Conservation (phyloP, 1,284 basidiomycete genomes). For the Leccinum olivaceoglutinosum region DNA sequence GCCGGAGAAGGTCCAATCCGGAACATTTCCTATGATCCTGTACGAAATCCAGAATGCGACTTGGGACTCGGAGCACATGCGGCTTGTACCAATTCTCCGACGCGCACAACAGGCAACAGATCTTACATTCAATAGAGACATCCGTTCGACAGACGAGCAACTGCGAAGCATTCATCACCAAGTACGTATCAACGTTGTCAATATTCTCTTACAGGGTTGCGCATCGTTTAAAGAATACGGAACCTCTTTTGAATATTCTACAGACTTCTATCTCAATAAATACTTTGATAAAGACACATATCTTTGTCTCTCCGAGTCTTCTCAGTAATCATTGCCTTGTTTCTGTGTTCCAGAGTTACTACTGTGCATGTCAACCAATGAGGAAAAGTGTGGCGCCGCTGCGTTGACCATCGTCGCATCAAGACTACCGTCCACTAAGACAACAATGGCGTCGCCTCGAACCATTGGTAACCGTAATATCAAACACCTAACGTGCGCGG, state of each 20-base stretch:
- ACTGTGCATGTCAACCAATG: not conserved
- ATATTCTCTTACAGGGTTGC: no score
- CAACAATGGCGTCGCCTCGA: not conserved
- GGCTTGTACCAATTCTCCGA: no score
- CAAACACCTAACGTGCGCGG: not conserved
- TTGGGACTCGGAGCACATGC: no score
- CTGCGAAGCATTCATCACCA: no score
- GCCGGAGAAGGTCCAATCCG: no score
- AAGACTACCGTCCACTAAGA: not conserved
- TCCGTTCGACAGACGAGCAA: no score
- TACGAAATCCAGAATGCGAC: no score
- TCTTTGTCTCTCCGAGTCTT: not conserved
- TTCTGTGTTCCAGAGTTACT: not conserved
- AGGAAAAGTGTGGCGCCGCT: not conserved
- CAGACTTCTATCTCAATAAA: not conserved
- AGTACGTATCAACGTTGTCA: no score
- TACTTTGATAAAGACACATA: conserved; percentile 1
- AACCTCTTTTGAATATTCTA: not conserved
- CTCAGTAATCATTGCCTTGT: not conserved
- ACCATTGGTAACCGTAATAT: not conserved
- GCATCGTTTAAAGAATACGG: no score
- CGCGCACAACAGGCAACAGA: no score
- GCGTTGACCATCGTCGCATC: not conserved
- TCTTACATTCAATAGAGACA: no score
- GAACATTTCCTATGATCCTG: no score